Base-by-base conservation (phyloP, 331 rosid species). In the Malus hybrid region DNA sequence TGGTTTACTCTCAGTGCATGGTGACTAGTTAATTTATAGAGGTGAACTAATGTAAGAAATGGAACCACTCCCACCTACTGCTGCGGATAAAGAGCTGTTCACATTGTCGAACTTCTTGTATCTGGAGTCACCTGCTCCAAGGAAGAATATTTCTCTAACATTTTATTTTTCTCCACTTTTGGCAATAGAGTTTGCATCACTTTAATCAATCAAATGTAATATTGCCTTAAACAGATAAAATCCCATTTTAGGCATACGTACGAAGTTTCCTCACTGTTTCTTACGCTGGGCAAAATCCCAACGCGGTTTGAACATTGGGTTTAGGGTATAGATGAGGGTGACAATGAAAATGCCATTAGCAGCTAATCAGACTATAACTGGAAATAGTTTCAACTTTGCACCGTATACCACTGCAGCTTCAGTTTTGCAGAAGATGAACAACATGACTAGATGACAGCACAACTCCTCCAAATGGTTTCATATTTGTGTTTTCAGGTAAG, bases 71-170 rank as follows among this genome's bases (percentile, higher is more conserved):
- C 67, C 76, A 87, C 83, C 83, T 75, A 73, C 74, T 19, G 0
- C 61, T 71, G 61, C 33, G 73, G 48, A 73, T 73, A 42, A 42
- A 28, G 56, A 73, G 76, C 54, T 39, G 27, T 31, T 70, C 91
- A 91, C 94, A 52, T 10, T 71, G 78, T 88, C 88, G 79, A 81
- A 70, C 67, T 77, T 42, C 32, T 27, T 13, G 1, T 52, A 1
- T 32, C 34, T 32, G 6, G 87, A 87, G 19, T 74, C 84, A 91
- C 91, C 97, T 91, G 88, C 92, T 84, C 87, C 87, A 14, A 7
- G 71, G 75, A 79, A 74, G 71, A 73, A 73, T 67, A 39, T 39
- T 73, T 73, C 68, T 22, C 50, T 16, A 22, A 48, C 65, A 11
- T 61, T 62, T 29, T 19, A 10, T 15, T 28, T 12, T 34, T 12